Conservation (phyloP, 805 yeast genomes). For the Cyberlindnera mrakii region DNA sequence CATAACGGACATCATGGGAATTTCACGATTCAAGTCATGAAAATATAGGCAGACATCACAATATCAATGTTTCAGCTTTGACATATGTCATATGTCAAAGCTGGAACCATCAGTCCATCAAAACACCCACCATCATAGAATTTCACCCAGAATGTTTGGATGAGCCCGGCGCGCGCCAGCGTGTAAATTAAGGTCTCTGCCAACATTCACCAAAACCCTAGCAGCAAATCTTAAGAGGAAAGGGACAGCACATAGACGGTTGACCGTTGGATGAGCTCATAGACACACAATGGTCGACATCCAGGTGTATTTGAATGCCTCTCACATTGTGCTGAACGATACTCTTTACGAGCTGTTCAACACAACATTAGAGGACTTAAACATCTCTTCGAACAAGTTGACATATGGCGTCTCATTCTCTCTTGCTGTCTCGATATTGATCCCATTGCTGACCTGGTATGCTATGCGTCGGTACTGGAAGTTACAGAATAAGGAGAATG, state of each 20-base stretch:
- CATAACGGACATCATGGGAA: no score
- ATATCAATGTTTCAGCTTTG: no score
- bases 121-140: no score
- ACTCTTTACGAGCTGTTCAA: slow-evolving; percentile 18
- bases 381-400: slow-evolving; percentile 3
- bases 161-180: no score
- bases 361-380: slow-evolving; percentile 17
- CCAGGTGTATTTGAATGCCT: slow-evolving; percentile 17
- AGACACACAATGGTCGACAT: slow-evolving; percentile 8
- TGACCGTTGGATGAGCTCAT: neutral
- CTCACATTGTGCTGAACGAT: slow-evolving; percentile 18
- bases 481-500: slow-evolving; percentile 10
- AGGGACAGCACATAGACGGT: neutral
- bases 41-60: no score
- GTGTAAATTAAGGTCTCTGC: no score
- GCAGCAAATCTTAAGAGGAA: no score
- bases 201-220: no score
- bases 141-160: no score
- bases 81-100: no score
- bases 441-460: slow-evolving; percentile 9
- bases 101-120: no score
- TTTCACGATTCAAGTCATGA: no score
- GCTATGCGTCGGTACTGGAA: slow-evolving; percentile 9
- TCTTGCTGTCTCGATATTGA: slow-evolving; percentile 9
- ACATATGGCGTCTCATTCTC: slow-evolving; percentile 17